Evolutionary conservation across 495 filamentous ascomycete species (phyloP).

Genomic region (Annulohypoxylon maeteangense): DNA sequence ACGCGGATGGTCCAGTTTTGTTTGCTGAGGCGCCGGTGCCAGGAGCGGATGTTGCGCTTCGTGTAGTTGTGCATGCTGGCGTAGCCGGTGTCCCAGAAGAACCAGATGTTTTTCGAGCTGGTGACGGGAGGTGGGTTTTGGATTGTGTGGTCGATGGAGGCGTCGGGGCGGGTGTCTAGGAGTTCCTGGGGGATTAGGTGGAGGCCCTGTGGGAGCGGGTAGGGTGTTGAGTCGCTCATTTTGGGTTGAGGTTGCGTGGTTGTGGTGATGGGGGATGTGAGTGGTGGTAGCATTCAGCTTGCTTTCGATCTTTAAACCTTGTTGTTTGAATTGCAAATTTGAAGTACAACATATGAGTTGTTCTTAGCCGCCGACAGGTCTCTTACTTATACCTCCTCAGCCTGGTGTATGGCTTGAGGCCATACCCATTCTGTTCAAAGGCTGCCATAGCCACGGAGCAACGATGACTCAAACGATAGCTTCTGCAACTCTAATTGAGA

Average conservation of each 20-base stretch:
- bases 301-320: neutral
- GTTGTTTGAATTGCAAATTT: neutral
- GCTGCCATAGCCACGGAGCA: neutral
- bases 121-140: conserved; percentile 54
- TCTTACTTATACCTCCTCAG: conserved; percentile 2
- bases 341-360: neutral
- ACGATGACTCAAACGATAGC: neutral
- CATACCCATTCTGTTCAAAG: neutral
- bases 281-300: neutral
- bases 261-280: neutral
- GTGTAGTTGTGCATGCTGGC: conserved; percentile 60
- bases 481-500: neutral
- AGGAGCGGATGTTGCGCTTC: conserved; percentile 65
- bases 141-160: conserved; percentile 57
- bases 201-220: conserved; percentile 49
- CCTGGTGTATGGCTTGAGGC: neutral
- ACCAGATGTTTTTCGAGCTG: conserved; percentile 64
- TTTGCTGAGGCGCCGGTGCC: conserved; percentile 63
- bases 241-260: neutral
- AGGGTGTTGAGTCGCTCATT: conserved; percentile 19
- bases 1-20: conserved; percentile 65
- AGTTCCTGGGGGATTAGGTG: conserved; percentile 47
- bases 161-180: conserved; percentile 59
- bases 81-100: conserved; percentile 66
- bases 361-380: neutral